Conservation (phyloP, 768 basidiomycete genomes). For the Cubamyces lactineus region DNA sequence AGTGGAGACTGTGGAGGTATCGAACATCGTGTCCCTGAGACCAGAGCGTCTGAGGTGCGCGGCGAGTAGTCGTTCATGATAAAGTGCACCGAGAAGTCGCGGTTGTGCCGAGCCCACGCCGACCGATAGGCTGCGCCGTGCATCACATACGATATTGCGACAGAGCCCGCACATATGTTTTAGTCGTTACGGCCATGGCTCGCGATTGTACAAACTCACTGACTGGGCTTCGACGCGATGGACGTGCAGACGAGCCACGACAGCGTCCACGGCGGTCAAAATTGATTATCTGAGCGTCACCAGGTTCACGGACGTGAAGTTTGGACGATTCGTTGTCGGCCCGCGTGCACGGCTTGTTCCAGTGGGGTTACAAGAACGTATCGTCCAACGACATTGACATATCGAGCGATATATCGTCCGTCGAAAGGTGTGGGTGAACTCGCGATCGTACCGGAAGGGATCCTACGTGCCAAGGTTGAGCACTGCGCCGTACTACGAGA, state of each 20-base stretch:
- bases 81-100: conserved; percentile 66
- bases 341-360: conserved; percentile 47
- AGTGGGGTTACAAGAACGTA: conserved; percentile 65
- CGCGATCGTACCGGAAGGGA: conserved; percentile 68
- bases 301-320: conserved; percentile 66
- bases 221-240: conserved; percentile 65
- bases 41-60: conserved; percentile 65
- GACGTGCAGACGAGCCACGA: conserved; percentile 58
- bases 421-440: conserved; percentile 61
- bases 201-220: conserved; percentile 68
- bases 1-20: conserved; percentile 59
- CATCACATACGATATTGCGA: conserved; percentile 57
- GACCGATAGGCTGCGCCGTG: conserved; percentile 56
- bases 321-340: conserved; percentile 79
- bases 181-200: conserved; percentile 58
- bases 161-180: conserved; percentile 56
- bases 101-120: conserved; percentile 61
- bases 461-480: conserved; percentile 65
- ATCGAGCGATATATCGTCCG: conserved; percentile 49
- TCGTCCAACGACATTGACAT: conserved; percentile 63
- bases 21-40: conserved; percentile 88
- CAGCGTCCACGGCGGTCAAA: conserved; percentile 54
- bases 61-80: conserved; percentile 64
- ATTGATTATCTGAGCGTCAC: conserved; percentile 29
- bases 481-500: conserved; percentile 77